Evolutionary conservation across 305 asterid species (phyloP), one percentile per base, ranked within the genome.

Genomic region (Fraxinus sp.): DNA sequence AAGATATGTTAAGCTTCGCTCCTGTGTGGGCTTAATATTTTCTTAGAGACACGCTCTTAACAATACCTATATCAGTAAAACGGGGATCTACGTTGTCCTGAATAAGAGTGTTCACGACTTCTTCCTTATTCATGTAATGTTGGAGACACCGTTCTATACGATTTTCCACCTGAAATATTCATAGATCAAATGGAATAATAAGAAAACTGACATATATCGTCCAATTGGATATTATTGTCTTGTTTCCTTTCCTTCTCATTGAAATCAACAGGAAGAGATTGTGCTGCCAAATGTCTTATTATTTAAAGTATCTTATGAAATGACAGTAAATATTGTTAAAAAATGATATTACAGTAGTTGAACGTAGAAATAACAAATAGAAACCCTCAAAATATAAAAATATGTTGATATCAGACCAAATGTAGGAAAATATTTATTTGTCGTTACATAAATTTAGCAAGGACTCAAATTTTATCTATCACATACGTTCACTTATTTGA

Each of bases 51-150:
- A 26, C 0, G 20, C 20, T 26, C 18, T 30, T 26, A 26, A 35
- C 1, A 41, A 30, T 88, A 93, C 97, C 94, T 83, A 92, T 87
- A 57, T 92, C 95, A 75, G 97, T 93, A 84, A 93, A 82, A 77
- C 81, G 79, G 68, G 97, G 97, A 81, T 91, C 90, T 68, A 93
- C 87, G 78, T 91, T 91, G 82, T 88, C 93, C 83, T 87, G 95
- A 75, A 86, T 46, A 81, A 93, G 95, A n/a, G 91, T 32, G 52
- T 82, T 85, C 33, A 89, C 82, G 71, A 90, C 93, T 79, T 93
- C 95, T 86, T 92, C 90, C 86, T 90, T 90, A 88, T 83, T 89
- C 97, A 93, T 93, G 90, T 93, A 92, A 81, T 86, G 93, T 82
- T 88, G 92, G 84, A 93, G 92, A 80, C 97, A 93, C 78, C 83